phyloP scores from a whole-genome alignment of 228 moss, liverwort and hornwort species.

The Sphagnum magellanicum region DNA sequence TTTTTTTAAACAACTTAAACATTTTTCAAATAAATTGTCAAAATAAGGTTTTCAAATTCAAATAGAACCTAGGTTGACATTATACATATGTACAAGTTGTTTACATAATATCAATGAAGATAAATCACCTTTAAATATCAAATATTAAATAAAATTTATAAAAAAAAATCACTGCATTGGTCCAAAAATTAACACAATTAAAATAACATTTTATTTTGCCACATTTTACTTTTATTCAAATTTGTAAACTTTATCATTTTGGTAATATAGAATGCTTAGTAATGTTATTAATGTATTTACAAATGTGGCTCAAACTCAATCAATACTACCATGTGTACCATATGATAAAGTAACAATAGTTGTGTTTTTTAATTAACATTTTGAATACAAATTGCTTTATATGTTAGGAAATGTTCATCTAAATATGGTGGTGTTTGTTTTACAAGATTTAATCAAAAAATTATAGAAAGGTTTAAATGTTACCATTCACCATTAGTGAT shows the following conservation, averaged over 20 bases:
- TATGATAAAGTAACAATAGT: not conserved
- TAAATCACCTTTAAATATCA: not conserved
- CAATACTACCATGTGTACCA: not conserved
- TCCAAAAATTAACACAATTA: not conserved
- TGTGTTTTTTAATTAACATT: not conserved
- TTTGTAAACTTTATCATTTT: not conserved
- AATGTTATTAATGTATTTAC: not conserved
- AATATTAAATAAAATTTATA: not conserved
- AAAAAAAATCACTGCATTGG: not conserved
- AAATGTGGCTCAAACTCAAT: not conserved
- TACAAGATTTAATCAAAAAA: not conserved
- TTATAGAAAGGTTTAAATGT: not conserved
- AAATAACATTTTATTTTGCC: not conserved
- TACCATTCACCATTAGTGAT: not conserved
- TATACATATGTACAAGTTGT: too few relatives aligned
- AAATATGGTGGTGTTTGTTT: not conserved
- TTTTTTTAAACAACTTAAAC: too few relatives aligned
- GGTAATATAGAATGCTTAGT: not conserved
- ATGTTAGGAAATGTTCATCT: not conserved
- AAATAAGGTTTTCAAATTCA: too few relatives aligned
- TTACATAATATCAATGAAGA: not conserved
- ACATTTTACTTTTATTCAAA: not conserved
- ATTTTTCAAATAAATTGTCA: too few relatives aligned
- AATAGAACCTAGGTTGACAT: too few relatives aligned
- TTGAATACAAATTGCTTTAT: not conserved